Conservation (phyloP, 2,329 filamentous ascomycete genomes). For the Colletotrichum truncatum region DNA sequence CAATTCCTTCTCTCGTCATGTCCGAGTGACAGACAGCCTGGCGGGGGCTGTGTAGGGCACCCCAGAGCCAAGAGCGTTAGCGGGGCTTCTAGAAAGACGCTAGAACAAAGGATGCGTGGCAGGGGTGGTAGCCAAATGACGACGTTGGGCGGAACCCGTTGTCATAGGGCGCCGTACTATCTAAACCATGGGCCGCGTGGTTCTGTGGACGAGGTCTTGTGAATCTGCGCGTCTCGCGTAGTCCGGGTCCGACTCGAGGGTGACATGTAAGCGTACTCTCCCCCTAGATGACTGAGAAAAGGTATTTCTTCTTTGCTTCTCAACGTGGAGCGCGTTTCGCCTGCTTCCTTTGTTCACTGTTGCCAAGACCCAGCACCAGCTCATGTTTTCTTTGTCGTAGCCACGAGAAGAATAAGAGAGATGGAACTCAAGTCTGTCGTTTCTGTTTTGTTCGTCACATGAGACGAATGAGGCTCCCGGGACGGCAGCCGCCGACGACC, state of each 20-base stretch:
- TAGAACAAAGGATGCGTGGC: slow-evolving; percentile 29
- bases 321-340: neutral
- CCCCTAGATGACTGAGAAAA: too few relatives aligned
- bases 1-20: slow-evolving; percentile 1
- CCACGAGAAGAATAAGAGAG: neutral
- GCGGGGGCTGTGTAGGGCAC: neutral
- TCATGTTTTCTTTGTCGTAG: neutral
- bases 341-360: neutral
- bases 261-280: neutral
- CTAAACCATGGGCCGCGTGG: neutral
- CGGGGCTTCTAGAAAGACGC: slow-evolving; percentile 28
- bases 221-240: slow-evolving; percentile 7
- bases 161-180: neutral
- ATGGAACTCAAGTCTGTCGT: neutral
- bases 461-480: too few relatives aligned
- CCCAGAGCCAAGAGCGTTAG: neutral
- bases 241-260: neutral
- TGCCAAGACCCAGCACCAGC: neutral
- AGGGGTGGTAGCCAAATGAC: slow-evolving; percentile 2
- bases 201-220: neutral
- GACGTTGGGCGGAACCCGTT: neutral
- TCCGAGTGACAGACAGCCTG: slow-evolving; percentile 14
- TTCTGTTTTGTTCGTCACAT: too few relatives aligned
- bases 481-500: too few relatives aligned
- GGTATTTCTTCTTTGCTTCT: too few relatives aligned